Base-by-base conservation (phyloP, 139 green algal genomes). In the Astrephomene gubernaculifera region DNA sequence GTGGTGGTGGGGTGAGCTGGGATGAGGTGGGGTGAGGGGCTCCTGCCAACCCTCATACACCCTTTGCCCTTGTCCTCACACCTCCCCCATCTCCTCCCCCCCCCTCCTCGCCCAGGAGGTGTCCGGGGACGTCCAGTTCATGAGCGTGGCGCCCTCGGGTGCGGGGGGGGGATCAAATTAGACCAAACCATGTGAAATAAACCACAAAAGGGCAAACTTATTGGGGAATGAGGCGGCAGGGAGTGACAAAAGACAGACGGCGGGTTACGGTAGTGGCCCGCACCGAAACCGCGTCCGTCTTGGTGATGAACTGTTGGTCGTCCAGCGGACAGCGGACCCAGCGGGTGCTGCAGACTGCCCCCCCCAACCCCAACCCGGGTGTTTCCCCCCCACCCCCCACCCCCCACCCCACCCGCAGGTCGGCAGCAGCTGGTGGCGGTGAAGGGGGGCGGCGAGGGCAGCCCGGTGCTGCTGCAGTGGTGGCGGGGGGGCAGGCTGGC, bases 391-490 rank as follows among this genome's bases (percentile, higher is more conserved):
- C 38, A 53, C 67, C 67, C 67, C 52, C 17, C 67, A 27, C 36
- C 67, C 36, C 68, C 39, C 33, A 7, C 68, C 68, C 36, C 19
- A 45, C 38, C 33, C 38, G 22, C 75, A 82, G 75, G 75, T n/a
- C 19, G 38, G 33, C 75, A 82, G 54, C 75, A 82, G 75, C 75
- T 82, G 54, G 57, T 87, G 43, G 44, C 82, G 36, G 39, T 85
- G 27, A 88, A 88, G 83, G 74, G 44, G 2, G 35, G 44, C 41
- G 38, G 38, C 22, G 74, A 84, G 1, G 54, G 33, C 38, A 52
- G 25, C 10, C 29, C 65, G 25, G 72, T 54, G 53, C 27, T 82
- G 38, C 74, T 85, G 75, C 79, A 89, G 86, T n/a, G 87, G 69
- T 89, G 86, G 86, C 35, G 68, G 27, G 61, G 61, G 17, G 71